Evolutionary conservation across 805 yeast species (phyloP), one percentile per base, ranked within the genome.

Genomic region (Maudiozyma bulderi): DNA sequence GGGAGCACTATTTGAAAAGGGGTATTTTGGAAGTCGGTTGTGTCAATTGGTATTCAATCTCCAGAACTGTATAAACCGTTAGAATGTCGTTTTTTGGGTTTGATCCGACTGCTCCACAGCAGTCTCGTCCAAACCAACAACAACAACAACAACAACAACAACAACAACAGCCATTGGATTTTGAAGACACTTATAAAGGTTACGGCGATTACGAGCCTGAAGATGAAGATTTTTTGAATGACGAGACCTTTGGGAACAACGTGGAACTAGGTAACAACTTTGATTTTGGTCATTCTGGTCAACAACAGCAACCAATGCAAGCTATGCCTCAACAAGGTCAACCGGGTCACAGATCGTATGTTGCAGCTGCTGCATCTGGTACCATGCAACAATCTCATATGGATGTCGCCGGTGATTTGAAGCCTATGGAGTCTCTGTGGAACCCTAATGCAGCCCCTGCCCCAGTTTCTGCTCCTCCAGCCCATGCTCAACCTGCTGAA

Each of bases 151-250:
- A 48, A 48, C 20, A 40, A 39, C 11, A 43, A 40, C 32, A 35
- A 30, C 9, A 14, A 40, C 20, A 41, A 15, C 38, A 34, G 6
- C 38, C 38, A 35, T 73, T 78, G 62, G 89, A 86, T 62, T 88
- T 87, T 62, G 95, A 88, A 58, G 95, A 88, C 34, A 81, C 91
- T 15, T 86, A 85, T 65, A 86, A 81, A 49, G 90, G 91, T 2
- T 73, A 83, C 48, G 95, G 87, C 6, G 86, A 80, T n/a, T 73
- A 71, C 44, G 76, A 73, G 34, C 86, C 80, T 50, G 83, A 77
- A 33, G 90, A 84, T 44, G 96, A 87, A 61, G 93, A 84, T 38
- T 73, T 57, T 46, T 54, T 66, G 50, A 59, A 68, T 50, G 52
- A 56, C 44, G 66, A 65, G 51, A 62, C 68, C 2, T 61, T 64